Evolutionary conservation across 371 early-diverging fungal genomes (phyloP).

Genomic region (Syncephalastrum racemosum): DNA sequence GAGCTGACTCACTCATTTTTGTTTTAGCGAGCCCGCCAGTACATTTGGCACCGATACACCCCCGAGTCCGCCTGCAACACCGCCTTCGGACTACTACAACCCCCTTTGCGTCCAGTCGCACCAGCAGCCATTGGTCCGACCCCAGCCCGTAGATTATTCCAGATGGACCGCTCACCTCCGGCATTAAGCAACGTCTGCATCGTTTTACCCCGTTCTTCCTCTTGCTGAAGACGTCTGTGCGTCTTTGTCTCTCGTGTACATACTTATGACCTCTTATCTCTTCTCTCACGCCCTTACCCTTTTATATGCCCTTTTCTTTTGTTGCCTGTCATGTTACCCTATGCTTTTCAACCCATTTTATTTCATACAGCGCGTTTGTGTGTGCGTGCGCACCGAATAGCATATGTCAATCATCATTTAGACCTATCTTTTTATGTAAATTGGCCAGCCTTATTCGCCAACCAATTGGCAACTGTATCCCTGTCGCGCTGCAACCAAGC

Average conservation of each 20-base stretch:
- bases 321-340: conserved; percentile 7
- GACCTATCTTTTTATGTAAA: conserved; percentile 16
- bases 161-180: conserved; percentile 8
- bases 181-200: neutral
- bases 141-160: conserved; percentile 16
- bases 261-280: conserved; percentile 1
- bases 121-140: conserved; percentile 7
- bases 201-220: neutral
- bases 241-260: conserved; percentile 6
- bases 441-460: conserved; percentile 25
- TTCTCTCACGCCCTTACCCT: conserved; percentile 1
- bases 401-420: no score
- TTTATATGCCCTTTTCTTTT: conserved; percentile 4
- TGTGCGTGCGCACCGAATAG: no score
- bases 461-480: conserved; percentile 73
- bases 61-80: conserved; percentile 13
- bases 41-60: conserved; percentile 6
- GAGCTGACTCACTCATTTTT: neutral
- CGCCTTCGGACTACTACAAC: neutral
- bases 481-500: conserved; percentile 81
- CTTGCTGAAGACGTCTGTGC: conserved; percentile 1
- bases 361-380: no score
- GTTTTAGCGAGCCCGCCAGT: neutral
- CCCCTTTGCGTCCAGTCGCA: conserved; percentile 2
- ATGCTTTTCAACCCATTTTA: conserved; percentile 2